A percentile compares a stretch with the other conserved stretches of the same genome.
phyloP scores from a whole-genome alignment of 192 early-diverging fungal genomes.

The Podila minutissima region DNA sequence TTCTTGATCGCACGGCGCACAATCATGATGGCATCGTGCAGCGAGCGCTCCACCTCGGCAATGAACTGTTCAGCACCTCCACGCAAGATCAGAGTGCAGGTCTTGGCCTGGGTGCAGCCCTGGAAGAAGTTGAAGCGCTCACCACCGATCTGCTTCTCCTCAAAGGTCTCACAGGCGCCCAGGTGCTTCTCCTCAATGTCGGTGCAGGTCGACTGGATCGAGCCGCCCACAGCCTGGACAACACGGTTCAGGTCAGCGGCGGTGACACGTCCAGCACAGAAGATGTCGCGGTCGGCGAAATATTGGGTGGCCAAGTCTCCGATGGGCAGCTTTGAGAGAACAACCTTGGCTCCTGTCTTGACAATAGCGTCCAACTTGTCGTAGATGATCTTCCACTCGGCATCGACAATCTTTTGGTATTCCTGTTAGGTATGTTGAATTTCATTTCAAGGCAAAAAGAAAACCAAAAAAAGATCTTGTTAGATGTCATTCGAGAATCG shows the following conservation, averaged over 20 bases:
- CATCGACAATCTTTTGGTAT: constrained; percentile 99
- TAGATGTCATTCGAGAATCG: neutral
- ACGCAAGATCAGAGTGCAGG: constrained; percentile 94
- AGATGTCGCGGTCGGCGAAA: constrained; percentile 99
- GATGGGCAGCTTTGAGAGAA: constrained; percentile 96
- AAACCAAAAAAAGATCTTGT: constrained; percentile 1
- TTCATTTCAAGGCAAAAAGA: constrained; percentile 6
- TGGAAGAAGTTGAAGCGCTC: constrained; percentile 97
- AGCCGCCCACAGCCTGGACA: constrained; percentile 94
- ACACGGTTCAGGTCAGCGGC: constrained; percentile 94
- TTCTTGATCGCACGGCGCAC: constrained; percentile 97
- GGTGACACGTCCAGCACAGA: constrained; percentile 97
- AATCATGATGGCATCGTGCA: constrained; percentile 99
- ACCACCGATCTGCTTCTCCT: constrained; percentile 96
- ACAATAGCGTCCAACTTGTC: constrained; percentile 97
- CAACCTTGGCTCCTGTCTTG: constrained; percentile 95
- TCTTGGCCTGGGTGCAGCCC: constrained; percentile 93
- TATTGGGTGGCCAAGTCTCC: constrained; percentile 99
- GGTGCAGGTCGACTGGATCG: constrained; percentile 91
- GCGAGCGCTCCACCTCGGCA: constrained; percentile 95
- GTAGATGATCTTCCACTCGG: constrained; percentile 99
- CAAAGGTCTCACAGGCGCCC: constrained; percentile 90
- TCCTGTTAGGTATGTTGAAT: constrained; percentile 61
- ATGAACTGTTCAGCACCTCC: constrained; percentile 99
- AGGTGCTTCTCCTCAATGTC: constrained; percentile 85